Conservation (phyloP, 179 eudicot genomes). For the Vitellaria paradoxa region DNA sequence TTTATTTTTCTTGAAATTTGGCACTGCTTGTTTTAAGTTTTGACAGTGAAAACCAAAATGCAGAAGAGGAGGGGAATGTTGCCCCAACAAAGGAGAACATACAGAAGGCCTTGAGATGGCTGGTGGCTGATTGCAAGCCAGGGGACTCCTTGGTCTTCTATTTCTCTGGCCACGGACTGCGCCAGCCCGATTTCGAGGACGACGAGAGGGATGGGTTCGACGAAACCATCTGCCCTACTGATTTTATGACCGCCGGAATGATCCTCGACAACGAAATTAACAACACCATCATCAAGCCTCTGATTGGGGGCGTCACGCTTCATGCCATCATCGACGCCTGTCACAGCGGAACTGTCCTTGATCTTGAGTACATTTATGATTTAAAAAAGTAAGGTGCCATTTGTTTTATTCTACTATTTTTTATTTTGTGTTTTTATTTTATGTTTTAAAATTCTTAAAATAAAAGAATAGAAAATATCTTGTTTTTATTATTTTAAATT, state of each 20-base stretch:
- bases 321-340: conserved; percentile 48
- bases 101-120: conserved; percentile 35
- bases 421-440: no score
- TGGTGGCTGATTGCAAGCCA: conserved; percentile 30
- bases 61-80: conserved; percentile 34
- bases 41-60: conserved; percentile 10
- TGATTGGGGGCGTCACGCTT: conserved; percentile 39
- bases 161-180: conserved; percentile 49
- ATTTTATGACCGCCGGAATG: conserved; percentile 29
- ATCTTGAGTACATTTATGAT: conserved; percentile 15
- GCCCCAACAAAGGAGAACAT: conserved; percentile 44
- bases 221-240: conserved; percentile 43
- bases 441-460: no score
- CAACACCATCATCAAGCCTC: conserved; percentile 37
- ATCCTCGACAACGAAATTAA: conserved; percentile 42
- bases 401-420: no score
- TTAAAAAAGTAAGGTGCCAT: no score
- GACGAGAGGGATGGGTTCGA: conserved; percentile 51
- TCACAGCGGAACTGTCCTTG: conserved; percentile 48
- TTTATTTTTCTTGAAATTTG: no score
- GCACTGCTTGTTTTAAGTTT: no score
- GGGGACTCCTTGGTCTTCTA: conserved; percentile 50
- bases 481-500: no score
- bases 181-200: conserved; percentile 21
- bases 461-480: no score